Evolutionary conservation across 169 alveolate genomes (phyloP), one percentile per base, ranked within the genome.

Genomic region (Eimeria maxima): DNA sequence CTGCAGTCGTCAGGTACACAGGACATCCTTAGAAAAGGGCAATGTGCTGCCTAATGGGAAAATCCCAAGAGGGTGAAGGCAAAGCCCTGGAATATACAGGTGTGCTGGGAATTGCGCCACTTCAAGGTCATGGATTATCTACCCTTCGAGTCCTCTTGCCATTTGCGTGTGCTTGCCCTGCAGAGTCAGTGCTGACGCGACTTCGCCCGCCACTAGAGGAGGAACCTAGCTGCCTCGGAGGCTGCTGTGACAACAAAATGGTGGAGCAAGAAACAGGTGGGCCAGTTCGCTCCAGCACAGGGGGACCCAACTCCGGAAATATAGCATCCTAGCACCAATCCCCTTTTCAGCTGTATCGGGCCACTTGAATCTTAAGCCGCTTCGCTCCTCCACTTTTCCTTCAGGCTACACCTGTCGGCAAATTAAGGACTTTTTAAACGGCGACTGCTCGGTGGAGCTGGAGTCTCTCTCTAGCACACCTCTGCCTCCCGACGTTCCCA

Each of bases 191-290:
- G 24, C 80, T 86, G 42, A 63, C 63, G 93, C 95, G 95, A n/a
- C 18, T 50, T 53, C 87, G 93, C 80, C 50, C 95, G 42, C 95
- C 76, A 29, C 94, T 45, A 47, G 93, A 33, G 10, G 94, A 63
- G 63, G 89, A 73, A 29, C 57, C 94, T 3, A 38, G 87, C 47
- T 93, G 96, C 65, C 93, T 93, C 55, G 96, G 96, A 22, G 96
- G 90, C 76, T 93, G 96, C 93, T 93, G 96, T 94, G 96, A 93
- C 78, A 73, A 80, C 89, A 88, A 88, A 24, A 60, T 93, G 87
- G 93, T 93, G 78, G 96, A 93, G 38, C 96, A 93, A 67, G 94
- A 93, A 22, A 93, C 96, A 55, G 96, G 96, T 81, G 24, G 33
- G 38, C 83, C 4, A 83, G 50, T 6, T 69, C 11, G n/a, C 47